Conservation (phyloP, 805 yeast genomes). For the Wickerhamomyces mucosus region DNA sequence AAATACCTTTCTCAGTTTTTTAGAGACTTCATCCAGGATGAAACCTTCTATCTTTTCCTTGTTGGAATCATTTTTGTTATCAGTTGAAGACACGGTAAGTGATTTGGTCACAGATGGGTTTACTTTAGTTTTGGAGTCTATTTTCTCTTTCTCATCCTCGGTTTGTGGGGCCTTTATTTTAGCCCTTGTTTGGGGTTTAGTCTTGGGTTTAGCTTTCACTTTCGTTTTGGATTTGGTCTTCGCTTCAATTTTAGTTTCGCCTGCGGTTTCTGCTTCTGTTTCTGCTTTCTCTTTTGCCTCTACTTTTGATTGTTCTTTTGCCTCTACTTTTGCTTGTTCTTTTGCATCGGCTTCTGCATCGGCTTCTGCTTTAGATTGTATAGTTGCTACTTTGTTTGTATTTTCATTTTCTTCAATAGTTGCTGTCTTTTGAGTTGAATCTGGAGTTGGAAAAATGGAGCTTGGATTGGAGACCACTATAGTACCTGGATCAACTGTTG, state of each 20-base stretch:
- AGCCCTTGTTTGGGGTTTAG: too few species aligned
- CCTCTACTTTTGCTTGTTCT: slow-evolving; percentile 4
- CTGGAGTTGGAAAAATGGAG: slow-evolving; percentile 2
- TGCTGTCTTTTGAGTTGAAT: slow-evolving; percentile 2
- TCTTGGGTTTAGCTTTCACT: slow-evolving; percentile 10
- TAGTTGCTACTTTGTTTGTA: neutral
- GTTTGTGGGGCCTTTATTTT: too few species aligned
- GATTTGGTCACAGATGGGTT: too few species aligned
- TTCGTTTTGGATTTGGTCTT: slow-evolving; percentile 1
- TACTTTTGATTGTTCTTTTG: slow-evolving; percentile 1
- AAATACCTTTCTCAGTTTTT: slow-evolving; percentile 3
- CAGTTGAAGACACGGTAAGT: too few species aligned
- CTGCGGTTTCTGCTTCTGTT: neutral
- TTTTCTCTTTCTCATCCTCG: too few species aligned
- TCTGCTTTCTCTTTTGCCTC: slow-evolving; percentile 4
- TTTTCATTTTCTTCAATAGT: neutral
- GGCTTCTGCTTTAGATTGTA: neutral
- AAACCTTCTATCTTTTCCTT: slow-evolving; percentile 4
- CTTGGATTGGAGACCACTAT: neutral
- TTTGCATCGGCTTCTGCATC: slow-evolving; percentile 3
- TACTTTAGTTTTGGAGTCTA: too few species aligned
- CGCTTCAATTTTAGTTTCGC: too few species aligned
- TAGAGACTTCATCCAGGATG: slow-evolving; percentile 2
- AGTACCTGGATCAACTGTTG: slow-evolving; percentile 1
- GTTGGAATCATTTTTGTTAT: too few species aligned